Conservation (phyloP, 1,284 basidiomycete species). For the Boletellus sp. region DNA sequence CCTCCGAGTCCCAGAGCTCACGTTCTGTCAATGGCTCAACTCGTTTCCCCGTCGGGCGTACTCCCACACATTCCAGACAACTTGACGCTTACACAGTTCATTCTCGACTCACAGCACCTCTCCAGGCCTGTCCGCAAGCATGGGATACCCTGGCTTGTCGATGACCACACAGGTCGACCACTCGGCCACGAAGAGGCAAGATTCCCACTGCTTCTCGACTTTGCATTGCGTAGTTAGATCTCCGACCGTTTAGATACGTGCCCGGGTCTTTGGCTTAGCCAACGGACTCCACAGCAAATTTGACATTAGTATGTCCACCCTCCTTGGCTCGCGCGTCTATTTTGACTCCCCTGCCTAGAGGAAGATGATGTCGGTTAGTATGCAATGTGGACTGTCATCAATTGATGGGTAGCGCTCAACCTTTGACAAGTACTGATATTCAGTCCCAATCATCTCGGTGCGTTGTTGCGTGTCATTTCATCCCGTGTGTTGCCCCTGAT, state of each 20-base stretch:
- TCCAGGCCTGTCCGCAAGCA: slow-evolving; percentile 39
- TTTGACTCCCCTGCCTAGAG: slow-evolving; percentile 26
- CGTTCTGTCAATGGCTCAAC: slow-evolving; percentile 35
- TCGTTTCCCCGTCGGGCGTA: slow-evolving; percentile 34
- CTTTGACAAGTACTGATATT: slow-evolving; percentile 56
- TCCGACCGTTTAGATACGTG: slow-evolving; percentile 40
- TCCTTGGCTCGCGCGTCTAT: background rate
- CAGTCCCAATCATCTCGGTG: slow-evolving; percentile 67
- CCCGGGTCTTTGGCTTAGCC: slow-evolving; percentile 55
- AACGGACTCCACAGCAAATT: slow-evolving; percentile 50
- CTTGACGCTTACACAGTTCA: slow-evolving; percentile 65
- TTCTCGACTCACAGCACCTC: slow-evolving; percentile 55
- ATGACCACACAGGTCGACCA: slow-evolving; percentile 52
- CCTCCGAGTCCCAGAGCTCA: background rate
- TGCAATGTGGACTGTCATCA: background rate
- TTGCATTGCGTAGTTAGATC: background rate
- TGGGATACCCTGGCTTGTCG: slow-evolving; percentile 57
- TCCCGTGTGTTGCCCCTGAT: slow-evolving; percentile 1
- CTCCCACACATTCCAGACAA: slow-evolving; percentile 61
- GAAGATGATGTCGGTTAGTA: slow-evolving; percentile 41
- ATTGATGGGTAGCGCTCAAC: slow-evolving; percentile 6
- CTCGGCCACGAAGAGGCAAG: slow-evolving; percentile 47
- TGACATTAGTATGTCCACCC: slow-evolving; percentile 37
- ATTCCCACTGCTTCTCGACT: background rate
- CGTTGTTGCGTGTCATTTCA: background rate